Percentiles rank a stretch among this genome's conserved stretches.
phyloP scores from a whole-genome alignment of 2,329 filamentous ascomycete genomes.

The Fusarium sacchari region DNA sequence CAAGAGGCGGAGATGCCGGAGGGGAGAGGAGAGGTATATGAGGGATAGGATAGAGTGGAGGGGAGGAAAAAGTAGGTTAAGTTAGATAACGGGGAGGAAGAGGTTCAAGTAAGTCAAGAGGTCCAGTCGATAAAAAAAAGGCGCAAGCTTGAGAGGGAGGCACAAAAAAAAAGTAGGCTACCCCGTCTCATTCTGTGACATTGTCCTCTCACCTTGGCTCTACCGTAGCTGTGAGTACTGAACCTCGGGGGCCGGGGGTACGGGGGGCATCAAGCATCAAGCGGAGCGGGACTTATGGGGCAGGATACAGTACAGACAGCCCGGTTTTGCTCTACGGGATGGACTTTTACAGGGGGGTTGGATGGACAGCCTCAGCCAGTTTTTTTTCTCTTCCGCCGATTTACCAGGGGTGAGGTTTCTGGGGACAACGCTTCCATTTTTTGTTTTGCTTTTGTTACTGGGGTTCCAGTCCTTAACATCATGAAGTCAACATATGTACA shows the following conservation, averaged over 20 bases:
- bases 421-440: conserved; percentile 22
- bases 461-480: conserved; percentile 1
- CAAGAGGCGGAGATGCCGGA: conserved; percentile 46
- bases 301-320: conserved; percentile 26
- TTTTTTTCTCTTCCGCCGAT: conserved; percentile 17
- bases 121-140: conserved; percentile 40
- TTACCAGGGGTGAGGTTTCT: conserved; percentile 28
- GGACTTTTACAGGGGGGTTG: conserved; percentile 24
- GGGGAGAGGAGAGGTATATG: conserved; percentile 48
- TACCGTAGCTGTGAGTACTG: conserved; percentile 27
- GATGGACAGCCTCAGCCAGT: conserved; percentile 10
- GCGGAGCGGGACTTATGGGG: conserved; percentile 36
- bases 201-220: conserved; percentile 26
- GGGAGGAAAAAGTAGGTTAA: conserved; percentile 22
- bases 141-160: conserved; percentile 29
- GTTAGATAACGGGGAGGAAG: conserved; percentile 44
- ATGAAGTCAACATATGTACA: conserved; percentile 7
- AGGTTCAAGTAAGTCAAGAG: conserved; percentile 45
- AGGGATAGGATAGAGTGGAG: conserved; percentile 47
- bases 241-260: conserved; percentile 38
- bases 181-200: conserved; percentile 18
- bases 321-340: conserved; percentile 21
- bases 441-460: conserved; percentile 18
- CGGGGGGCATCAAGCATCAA: conserved; percentile 32
- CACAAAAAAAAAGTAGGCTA: conserved; percentile 36